Percentiles rank a stretch among this genome's conserved stretches.
Conservation (phyloP, 1,139 yeast species). For the Zygotorulaspora mrakii region DNA sequence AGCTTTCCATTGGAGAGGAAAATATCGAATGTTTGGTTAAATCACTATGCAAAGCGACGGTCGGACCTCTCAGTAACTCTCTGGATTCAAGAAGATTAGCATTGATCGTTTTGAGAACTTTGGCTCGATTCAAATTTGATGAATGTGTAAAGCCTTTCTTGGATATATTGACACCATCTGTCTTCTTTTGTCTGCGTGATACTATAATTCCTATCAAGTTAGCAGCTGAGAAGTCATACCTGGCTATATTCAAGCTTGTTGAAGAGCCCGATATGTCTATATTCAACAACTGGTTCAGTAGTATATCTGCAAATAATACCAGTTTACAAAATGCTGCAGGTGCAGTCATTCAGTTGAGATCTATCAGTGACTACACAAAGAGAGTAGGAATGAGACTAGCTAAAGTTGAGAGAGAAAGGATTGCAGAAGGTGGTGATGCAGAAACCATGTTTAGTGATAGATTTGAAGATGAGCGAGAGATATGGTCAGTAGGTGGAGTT, state of each 20-base stretch:
- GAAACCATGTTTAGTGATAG: conserved; percentile 82
- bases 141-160: conserved; percentile 49
- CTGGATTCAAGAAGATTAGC: conserved; percentile 79
- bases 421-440: conserved; percentile 86
- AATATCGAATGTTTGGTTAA: conserved; percentile 42
- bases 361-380: conserved; percentile 81
- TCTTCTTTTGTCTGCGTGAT: conserved; percentile 82
- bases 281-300: conserved; percentile 59
- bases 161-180: conserved; percentile 62
- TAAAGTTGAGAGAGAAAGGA: conserved; percentile 76
- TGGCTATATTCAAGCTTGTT: conserved; percentile 67
- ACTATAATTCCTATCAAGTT: conserved; percentile 82
- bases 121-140: conserved; percentile 58
- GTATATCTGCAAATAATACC: conserved; percentile 26
- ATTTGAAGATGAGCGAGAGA: conserved; percentile 79
- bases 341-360: conserved; percentile 57
- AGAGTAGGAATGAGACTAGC: conserved; percentile 86
- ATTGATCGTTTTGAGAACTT: conserved; percentile 70
- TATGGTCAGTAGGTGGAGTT: conserved; percentile 82
- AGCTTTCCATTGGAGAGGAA: conserved; percentile 42
- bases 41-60: conserved; percentile 50
- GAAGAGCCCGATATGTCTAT: conserved; percentile 58
- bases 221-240: conserved; percentile 89
- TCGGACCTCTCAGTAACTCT: conserved; percentile 57
- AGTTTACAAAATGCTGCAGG: conserved; percentile 45